phyloP scores from a whole-genome alignment of 257 asterid genomes.

The Fraxinus quadrangulata region DNA sequence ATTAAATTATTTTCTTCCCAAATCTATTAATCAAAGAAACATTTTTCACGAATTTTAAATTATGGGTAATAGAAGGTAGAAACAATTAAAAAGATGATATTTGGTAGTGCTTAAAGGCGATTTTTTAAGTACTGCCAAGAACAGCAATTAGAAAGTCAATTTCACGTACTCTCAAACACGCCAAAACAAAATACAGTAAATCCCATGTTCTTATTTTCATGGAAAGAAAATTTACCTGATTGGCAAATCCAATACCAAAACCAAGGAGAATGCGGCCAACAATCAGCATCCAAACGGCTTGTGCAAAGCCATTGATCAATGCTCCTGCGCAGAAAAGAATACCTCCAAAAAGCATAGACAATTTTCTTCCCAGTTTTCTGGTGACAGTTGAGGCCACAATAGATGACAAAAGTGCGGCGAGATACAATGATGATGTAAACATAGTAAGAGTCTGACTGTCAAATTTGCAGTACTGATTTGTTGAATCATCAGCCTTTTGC shows the following conservation, averaged over 20 bases:
- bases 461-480: conserved; percentile 18
- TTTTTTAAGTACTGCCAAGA: background rate
- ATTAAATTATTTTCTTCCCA: background rate
- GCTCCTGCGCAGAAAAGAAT: conserved; percentile 15
- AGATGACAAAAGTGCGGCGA: conserved; percentile 25
- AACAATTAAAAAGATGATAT: no score
- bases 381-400: conserved; percentile 23
- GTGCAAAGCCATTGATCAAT: conserved; percentile 15
- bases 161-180: background rate
- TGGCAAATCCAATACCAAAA: conserved; percentile 24
- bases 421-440: conserved; percentile 24
- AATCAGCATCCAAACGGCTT: conserved; percentile 17
- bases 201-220: background rate
- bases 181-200: no score
- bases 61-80: no score
- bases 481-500: conserved; percentile 14
- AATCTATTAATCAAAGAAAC: background rate
- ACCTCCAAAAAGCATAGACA: conserved; percentile 23
- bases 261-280: conserved; percentile 27
- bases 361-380: conserved; percentile 5
- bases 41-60: background rate
- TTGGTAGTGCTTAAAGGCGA: no score
- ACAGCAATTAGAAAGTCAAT: background rate
- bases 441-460: conserved; percentile 20
- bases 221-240: conserved; percentile 2